A percentile compares a stretch with the other conserved stretches of the same genome.
phyloP scores from a whole-genome alignment of 1,284 basidiomycete genomes.

The Microbotryum saponariae region DNA sequence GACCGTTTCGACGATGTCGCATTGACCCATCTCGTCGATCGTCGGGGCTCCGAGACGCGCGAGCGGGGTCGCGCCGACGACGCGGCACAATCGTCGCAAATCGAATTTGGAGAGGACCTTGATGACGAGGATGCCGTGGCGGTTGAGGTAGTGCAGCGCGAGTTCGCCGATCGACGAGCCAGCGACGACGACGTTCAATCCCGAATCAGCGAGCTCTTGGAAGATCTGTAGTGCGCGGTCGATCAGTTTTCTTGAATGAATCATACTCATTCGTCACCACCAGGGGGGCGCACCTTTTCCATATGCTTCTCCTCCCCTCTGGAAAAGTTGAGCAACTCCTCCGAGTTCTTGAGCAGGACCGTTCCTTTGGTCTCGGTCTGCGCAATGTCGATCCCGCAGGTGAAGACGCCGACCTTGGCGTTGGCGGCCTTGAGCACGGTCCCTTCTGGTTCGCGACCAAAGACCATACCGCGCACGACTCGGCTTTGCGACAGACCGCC shows the following conservation, averaged over 20 bases:
- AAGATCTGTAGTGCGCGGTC: constrained; percentile 58
- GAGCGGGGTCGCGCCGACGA: constrained; percentile 91
- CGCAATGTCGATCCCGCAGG: constrained; percentile 80
- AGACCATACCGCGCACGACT: constrained; percentile 97
- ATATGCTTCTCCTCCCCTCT: constrained; percentile 91
- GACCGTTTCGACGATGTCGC: constrained; percentile 89
- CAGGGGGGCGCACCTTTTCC: constrained; percentile 62
- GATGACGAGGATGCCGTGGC: constrained; percentile 85
- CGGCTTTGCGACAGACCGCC: constrained; percentile 72
- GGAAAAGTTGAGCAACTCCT: constrained; percentile 95
- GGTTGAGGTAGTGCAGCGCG: constrained; percentile 93
- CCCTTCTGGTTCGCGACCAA: constrained; percentile 88
- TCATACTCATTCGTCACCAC: background rate
- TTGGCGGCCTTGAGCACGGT: constrained; percentile 70
- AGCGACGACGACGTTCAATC: constrained; percentile 87
- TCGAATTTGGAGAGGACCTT: constrained; percentile 99
- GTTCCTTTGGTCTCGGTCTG: constrained; percentile 99
- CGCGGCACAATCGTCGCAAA: constrained; percentile 82
- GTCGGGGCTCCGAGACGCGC: constrained; percentile 93
- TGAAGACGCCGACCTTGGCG: constrained; percentile 90
- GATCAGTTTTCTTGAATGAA: background rate
- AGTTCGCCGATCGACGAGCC: constrained; percentile 91
- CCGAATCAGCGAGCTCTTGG: constrained; percentile 93
- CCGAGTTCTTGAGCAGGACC: constrained; percentile 88
- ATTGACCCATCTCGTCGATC: constrained; percentile 87